Conservation (phyloP, 306 rosid genomes). For the Pterocarpus macrocarpus region DNA sequence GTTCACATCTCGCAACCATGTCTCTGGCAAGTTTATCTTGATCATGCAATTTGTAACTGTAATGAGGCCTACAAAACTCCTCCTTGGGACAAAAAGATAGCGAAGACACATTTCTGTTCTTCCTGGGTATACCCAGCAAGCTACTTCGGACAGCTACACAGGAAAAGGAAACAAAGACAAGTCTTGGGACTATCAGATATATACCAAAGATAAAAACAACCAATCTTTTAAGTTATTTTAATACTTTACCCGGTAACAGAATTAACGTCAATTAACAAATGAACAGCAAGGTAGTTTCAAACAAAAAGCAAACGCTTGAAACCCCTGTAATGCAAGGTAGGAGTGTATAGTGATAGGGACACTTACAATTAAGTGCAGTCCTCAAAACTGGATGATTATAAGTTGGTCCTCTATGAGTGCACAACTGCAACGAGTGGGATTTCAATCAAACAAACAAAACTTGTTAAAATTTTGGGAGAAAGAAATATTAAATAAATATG, state of each 20-base stretch:
- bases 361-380: slow-evolving; percentile 54
- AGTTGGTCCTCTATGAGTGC: slow-evolving; percentile 42
- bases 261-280: neutral
- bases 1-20: slow-evolving; percentile 67
- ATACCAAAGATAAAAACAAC: neutral
- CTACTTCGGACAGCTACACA: slow-evolving; percentile 58
- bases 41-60: slow-evolving; percentile 40
- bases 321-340: neutral
- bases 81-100: slow-evolving; percentile 42
- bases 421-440: slow-evolving; percentile 54
- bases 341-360: slow-evolving; percentile 18
- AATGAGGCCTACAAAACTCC: slow-evolving; percentile 42
- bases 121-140: slow-evolving; percentile 49
- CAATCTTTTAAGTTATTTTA: neutral
- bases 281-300: neutral
- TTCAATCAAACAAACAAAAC: slow-evolving; percentile 21
- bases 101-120: slow-evolving; percentile 43
- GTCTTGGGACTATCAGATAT: neutral
- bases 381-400: slow-evolving; percentile 35
- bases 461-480: neutral
- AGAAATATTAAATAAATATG: neutral
- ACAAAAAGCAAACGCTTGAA: neutral
- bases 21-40: slow-evolving; percentile 49
- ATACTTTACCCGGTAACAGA: neutral
- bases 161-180: slow-evolving; percentile 26